Evolutionary conservation across 345 rosid species (phyloP).

Genomic region (Citrus trifoliata): DNA sequence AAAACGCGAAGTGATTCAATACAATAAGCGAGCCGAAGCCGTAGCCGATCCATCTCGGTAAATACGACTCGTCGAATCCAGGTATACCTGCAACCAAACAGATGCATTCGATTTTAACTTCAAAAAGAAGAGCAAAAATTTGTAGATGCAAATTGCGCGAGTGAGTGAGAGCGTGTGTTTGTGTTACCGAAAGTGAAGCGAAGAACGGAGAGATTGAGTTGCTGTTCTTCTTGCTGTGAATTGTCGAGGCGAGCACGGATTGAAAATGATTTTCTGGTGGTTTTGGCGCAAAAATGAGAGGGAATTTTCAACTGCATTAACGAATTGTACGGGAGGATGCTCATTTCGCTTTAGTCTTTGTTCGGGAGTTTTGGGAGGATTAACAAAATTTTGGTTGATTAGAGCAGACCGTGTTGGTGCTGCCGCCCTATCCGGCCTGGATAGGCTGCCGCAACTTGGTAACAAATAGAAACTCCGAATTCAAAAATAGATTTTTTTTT

Average conservation of each 20-base stretch:
- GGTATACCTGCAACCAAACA: conserved; percentile 53
- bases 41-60: conserved; percentile 91
- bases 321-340: conserved; percentile 10
- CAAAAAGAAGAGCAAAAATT: not conserved
- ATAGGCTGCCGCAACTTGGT: not conserved
- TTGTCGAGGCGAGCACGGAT: conserved; percentile 34
- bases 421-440: not conserved
- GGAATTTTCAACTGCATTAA: conserved; percentile 26
- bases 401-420: not conserved
- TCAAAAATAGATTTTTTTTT: too few relatives aligned
- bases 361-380: not conserved
- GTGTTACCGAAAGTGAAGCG: conserved; percentile 75
- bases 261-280: conserved; percentile 17
- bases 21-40: conserved; percentile 87
- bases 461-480: too few relatives aligned
- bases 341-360: conserved; percentile 12
- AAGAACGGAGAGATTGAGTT: conserved; percentile 80
- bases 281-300: conserved; percentile 23
- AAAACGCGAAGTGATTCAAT: conserved; percentile 51
- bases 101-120: not conserved
- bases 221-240: conserved; percentile 41
- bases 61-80: conserved; percentile 84
- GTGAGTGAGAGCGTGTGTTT: not conserved
- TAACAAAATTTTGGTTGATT: not conserved
- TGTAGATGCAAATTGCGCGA: not conserved